Base-by-base conservation (phyloP, 106 monocot genomes). In the Acorus calamus region DNA sequence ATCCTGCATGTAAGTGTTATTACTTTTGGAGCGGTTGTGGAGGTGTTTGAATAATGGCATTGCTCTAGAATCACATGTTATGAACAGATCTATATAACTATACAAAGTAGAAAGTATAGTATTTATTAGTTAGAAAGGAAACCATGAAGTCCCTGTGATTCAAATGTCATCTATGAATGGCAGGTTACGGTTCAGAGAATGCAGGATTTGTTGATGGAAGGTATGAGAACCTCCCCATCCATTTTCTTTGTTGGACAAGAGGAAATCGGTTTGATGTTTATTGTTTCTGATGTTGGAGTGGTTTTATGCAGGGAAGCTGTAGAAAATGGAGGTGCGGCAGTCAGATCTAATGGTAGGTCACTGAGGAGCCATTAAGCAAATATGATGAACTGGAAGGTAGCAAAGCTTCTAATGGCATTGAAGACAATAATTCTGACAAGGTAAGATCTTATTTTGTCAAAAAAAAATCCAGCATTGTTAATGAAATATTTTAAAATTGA, bases 161-260 rank as follows among this genome's bases (percentile, higher is more conserved):
- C 28, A 0, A 28, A 28, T 28, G 61, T n/a, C 61, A 3, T 42
- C 54, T 42, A 67, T 14, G 28, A 54, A 53, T 85, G 71, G 60
- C 84, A 98, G 98, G 73, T 98, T 14, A 98, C 88, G 44, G 63
- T 98, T 8, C 88, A 92, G 54, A 78, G 91, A 79, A 64, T 86
- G 59, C 77, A 74, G 57, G 83, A 77, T 69, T 74, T 63, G 80
- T 46, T 46, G 81, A 81, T 8, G 77, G 63, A 66, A 94, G 94
- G 94, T 94, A 81, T 61, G n/a, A 11, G 12, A 46, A 45, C 62
- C 4, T 12, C 10, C 4, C n/a, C 42, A 42, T 7, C 4, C 41
- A 11, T 14, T 52, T 7, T n/a, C 6, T 45, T 3, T 3, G n/a
- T 4, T 4, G 12, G 53, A 43, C 10, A 3, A 46, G 44, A 3